A percentile compares a stretch with the other conserved stretches of the same genome.
phyloP scores from a whole-genome alignment of 2,329 filamentous ascomycete species.

The Aspergillus floridensis region DNA sequence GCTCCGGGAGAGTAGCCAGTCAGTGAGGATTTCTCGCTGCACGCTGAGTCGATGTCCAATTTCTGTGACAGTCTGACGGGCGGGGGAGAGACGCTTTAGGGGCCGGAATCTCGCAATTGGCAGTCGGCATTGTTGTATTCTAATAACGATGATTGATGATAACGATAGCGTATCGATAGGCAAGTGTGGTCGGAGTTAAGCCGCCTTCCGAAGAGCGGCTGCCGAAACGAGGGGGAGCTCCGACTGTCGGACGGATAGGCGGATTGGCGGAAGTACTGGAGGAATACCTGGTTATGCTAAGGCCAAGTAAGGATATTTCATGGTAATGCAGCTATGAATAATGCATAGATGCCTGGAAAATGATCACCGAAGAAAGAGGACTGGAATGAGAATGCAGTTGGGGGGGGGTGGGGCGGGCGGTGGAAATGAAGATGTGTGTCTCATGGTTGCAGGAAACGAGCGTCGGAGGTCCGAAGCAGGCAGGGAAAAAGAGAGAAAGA shows the following conservation, averaged over 20 bases:
- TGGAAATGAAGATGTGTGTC: neutral
- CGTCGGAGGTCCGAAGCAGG: neutral
- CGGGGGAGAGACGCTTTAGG: neutral
- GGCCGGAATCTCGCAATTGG: neutral
- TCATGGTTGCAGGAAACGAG: neutral
- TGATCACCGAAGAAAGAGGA: neutral
- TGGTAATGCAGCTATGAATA: neutral
- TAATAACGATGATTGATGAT: neutral
- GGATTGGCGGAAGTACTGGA: neutral
- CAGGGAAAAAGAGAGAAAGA: no score
- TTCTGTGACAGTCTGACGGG: neutral
- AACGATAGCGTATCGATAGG: conserved; percentile 3
- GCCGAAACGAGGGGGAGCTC: neutral
- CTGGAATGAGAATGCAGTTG: neutral
- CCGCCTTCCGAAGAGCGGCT: conserved; percentile 4
- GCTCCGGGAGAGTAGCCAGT: neutral
- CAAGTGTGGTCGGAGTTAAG: conserved; percentile 9
- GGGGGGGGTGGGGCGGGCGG: no score
- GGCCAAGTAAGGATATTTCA: neutral
- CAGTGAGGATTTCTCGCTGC: neutral
- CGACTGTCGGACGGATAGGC: conserved; percentile 2
- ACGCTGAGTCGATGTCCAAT: neutral
- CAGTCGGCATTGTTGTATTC: neutral
- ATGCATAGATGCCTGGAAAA: neutral
- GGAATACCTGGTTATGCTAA: neutral